These are phyloP conservation scores for Rhodotorula paludigena DNA, from an alignment of 768 basidiomycete species.

Conservation along the genomic window DNA sequence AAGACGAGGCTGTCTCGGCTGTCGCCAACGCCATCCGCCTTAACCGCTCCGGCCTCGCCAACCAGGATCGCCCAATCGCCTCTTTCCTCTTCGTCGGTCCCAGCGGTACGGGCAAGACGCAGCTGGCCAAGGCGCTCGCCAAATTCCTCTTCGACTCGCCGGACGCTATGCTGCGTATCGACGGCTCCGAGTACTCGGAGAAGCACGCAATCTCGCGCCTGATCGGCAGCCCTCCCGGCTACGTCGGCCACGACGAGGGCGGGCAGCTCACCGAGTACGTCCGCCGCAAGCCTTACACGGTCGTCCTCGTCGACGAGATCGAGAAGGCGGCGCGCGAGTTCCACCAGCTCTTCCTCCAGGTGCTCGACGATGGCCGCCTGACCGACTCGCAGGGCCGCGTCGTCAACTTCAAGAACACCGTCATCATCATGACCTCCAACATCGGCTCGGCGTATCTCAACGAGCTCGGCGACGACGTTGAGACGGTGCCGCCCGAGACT, in stretches of 20 bases:
- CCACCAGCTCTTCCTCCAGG: conserved; percentile 50
- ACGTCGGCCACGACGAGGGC: conserved; percentile 82
- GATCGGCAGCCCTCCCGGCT: conserved; percentile 72
- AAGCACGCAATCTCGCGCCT: conserved; percentile 84
- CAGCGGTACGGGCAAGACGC: conserved; percentile 79
- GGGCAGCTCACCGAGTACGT: conserved; percentile 52
- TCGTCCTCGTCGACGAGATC: conserved; percentile 41
- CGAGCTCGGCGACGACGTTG: conserved; percentile 48
- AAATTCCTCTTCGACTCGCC: conserved; percentile 84
- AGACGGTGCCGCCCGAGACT: conserved; percentile 36
- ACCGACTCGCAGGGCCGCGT: conserved; percentile 51
- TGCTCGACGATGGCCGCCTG: conserved; percentile 51
- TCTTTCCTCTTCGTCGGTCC: conserved; percentile 88
- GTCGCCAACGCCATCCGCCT: conserved; percentile 88
- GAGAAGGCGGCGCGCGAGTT: conserved; percentile 52
- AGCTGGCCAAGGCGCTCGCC: conserved; percentile 81
- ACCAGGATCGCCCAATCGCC: conserved; percentile 81
- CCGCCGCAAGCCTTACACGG: conserved; percentile 34
- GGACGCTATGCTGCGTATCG: conserved; percentile 97
- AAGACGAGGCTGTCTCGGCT: conserved; percentile 77
- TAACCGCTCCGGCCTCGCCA: conserved; percentile 82
- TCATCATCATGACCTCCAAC: conserved; percentile 47
- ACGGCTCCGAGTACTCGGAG: conserved; percentile 71
- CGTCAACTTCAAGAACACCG: conserved; percentile 49
- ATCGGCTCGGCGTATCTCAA: conserved; percentile 49